Evolutionary conservation across 2,329 filamentous ascomycete species (phyloP), one percentile per base, ranked within the genome.

Genomic region (Calonectria leucothoes): DNA sequence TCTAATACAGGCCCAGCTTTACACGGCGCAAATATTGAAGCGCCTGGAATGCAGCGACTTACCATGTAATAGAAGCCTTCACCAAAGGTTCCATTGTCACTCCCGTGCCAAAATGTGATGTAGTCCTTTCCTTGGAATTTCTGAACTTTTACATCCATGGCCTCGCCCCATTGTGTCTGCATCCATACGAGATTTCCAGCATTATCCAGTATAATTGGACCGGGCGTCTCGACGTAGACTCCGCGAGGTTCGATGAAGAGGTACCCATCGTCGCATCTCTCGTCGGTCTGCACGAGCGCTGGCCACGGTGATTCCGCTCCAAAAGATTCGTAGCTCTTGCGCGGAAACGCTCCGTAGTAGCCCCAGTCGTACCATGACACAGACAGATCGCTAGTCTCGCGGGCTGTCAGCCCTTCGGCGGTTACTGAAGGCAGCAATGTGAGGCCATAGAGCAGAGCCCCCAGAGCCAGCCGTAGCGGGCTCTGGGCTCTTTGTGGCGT

Each of bases 1-100:
- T n/a, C n/a, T n/a, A n/a, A n/a, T n/a, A 6, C 4, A 20, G 20
- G 17, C 33, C 37, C 17, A 20, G 23, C 33, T 25, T 4, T 25
- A 35, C 14, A 27, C 2, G 23, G 11, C 31, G 17, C 42, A 25
- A 31, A 33, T 14, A 12, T 8, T 4, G 4, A 7, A 7, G 52
- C 2, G n/a, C 5, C 4, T n/a, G n/a, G 7, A 10, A 17, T 27
- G 33, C 7, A 29, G 12, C 25, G 15, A 73, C 81, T 72, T 76
- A 85, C 86, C 87, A 90, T 87, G 71, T 87, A 85, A 73, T 87
- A 86, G 67, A 81, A 80, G 15, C 87, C 88, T 42, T 84, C 82
- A 2, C 88, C 87, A 77, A 88, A 86, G 2, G 86, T 87, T 2
- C 84, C 83, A n/a, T 86, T 84, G 37, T 86, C 83, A 75, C 87